phyloP scores from a whole-genome alignment of 176 grass and related monocot genomes.

The Melocanna baccifera region DNA sequence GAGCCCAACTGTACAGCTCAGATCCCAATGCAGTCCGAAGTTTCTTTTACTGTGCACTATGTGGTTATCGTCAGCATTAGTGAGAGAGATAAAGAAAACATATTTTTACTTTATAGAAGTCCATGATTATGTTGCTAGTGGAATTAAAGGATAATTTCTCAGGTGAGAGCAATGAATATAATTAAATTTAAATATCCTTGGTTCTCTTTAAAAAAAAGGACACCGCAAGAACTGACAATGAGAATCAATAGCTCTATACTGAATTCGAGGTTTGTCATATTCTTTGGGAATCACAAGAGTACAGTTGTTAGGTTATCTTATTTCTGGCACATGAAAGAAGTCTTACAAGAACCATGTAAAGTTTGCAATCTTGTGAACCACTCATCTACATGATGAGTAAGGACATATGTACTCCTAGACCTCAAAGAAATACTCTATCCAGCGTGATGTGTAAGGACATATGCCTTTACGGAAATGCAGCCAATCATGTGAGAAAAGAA shows the following conservation, averaged over 20 bases:
- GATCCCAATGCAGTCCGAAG: not conserved
- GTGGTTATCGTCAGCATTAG: not conserved
- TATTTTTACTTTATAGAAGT: not conserved
- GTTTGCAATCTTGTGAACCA: not conserved
- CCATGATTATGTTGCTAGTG: not conserved
- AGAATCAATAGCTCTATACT: not conserved
- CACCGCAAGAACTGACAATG: not conserved
- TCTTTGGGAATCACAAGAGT: not conserved
- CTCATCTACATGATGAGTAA: not conserved
- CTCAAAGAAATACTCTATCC: slow-evolving; percentile 8
- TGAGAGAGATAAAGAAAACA: not conserved
- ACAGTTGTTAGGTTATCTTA: not conserved
- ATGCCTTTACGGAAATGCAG: not conserved
- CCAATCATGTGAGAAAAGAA: slow-evolving; percentile 24
- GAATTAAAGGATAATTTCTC: not conserved
- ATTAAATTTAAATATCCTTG: not conserved
- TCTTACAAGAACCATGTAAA: not conserved
- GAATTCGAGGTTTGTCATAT: not conserved
- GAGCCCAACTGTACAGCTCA: not conserved
- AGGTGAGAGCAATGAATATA: not conserved
- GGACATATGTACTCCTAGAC: not conserved
- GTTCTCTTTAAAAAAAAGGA: not conserved
- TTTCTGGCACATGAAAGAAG: not conserved
- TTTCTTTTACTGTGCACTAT: not conserved
- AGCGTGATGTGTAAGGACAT: not conserved